Evolutionary conservation across 1,139 yeast genomes (phyloP).

Genomic region (Suhomyces coccinellae): DNA sequence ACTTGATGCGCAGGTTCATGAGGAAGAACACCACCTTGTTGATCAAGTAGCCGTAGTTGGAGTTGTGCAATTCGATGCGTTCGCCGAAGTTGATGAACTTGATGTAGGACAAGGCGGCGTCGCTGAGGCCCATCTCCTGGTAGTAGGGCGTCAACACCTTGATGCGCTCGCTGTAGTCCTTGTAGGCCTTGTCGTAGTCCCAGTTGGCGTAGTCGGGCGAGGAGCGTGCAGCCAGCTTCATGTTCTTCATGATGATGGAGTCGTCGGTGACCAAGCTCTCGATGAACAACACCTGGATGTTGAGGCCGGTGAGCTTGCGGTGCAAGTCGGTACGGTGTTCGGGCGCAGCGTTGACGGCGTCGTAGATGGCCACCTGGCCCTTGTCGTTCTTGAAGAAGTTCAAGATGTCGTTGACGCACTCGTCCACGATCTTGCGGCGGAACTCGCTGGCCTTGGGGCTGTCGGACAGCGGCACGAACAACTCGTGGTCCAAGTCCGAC

Average conservation of each 20-base stretch:
- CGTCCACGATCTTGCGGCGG: slow-evolving; percentile 59
- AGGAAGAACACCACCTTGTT: slow-evolving; percentile 87
- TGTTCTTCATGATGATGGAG: slow-evolving; percentile 67
- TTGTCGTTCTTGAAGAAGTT: slow-evolving; percentile 68
- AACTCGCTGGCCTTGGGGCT: slow-evolving; percentile 54
- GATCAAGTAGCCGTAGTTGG: slow-evolving; percentile 83
- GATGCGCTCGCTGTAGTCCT: slow-evolving; percentile 58
- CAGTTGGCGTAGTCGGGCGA: slow-evolving; percentile 87
- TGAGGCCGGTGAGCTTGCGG: slow-evolving; percentile 51
- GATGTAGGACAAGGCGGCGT: slow-evolving; percentile 64
- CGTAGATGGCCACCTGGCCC: slow-evolving; percentile 95
- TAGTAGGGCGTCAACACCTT: slow-evolving; percentile 52
- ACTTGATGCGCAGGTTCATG: slow-evolving; percentile 82
- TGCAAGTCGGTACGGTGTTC: slow-evolving; percentile 63
- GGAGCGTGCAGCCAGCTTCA: slow-evolving; percentile 74
- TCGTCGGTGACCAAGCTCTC: slow-evolving; percentile 84
- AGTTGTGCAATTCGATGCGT: slow-evolving; percentile 72
- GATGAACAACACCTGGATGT: slow-evolving; percentile 79
- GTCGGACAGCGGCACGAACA: slow-evolving; percentile 64
- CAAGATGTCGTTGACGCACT: slow-evolving; percentile 69
- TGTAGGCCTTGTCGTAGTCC: slow-evolving; percentile 62
- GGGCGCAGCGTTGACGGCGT: slow-evolving; percentile 86
- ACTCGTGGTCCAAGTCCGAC: slow-evolving; percentile 63
- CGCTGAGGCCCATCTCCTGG: slow-evolving; percentile 51
- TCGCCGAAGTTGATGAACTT: slow-evolving; percentile 92